Base-by-base conservation (phyloP, 345 rosid species). In the Rhizophora apiculata region DNA sequence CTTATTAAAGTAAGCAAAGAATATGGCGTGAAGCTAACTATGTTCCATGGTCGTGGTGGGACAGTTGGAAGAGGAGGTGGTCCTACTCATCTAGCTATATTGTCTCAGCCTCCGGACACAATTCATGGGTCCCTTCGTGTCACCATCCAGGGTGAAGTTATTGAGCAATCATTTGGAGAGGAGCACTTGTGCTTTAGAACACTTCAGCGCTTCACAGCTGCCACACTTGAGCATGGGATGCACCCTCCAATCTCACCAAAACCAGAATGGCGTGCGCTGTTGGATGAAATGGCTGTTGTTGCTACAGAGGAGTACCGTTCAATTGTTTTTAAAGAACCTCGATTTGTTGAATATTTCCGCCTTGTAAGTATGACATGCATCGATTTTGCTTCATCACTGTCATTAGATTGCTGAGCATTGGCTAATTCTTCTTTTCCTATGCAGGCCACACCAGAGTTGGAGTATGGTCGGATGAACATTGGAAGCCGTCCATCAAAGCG, bases 21-120 rank as follows among this genome's bases (percentile, higher is more conserved):
- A 62, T 89, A 51, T 71, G 99, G 99, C 36, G 89, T 95, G 48
- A 95, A 95, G 82, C 88, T 95, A 22, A 95, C 99, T 6, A 92
- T 95, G 99, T 95, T 95, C 82, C 99, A 95, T 72, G 99, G 99
- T 24, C 97, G 99, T 57, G 99, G 99, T 72, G 99, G 99, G 52
- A 95, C 98, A 1, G 98, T 95, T 27, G 99, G 99, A 75, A 84
- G 99, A 85, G 99, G 99, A 66, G 99, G 99, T 68, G 99, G 99
- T 60, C 99, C 99, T 26, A 92, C 98, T 57, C 98, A 95, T 81
- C 97, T 95, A 70, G 99, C 99, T 79, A 95, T 92, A 68, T 76
- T 92, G 85, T 95, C 99, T 79, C 99, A 95, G 85, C 99, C 98
- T 16, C 99, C 99, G 5, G 99, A 95, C 29, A 95, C 99, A 11